Percentiles rank a stretch among this genome's conserved stretches.
These are phyloP conservation scores for Nemania sp. DNA, from an alignment of 2,329 filamentous ascomycete genomes.

Conservation along the genomic window DNA sequence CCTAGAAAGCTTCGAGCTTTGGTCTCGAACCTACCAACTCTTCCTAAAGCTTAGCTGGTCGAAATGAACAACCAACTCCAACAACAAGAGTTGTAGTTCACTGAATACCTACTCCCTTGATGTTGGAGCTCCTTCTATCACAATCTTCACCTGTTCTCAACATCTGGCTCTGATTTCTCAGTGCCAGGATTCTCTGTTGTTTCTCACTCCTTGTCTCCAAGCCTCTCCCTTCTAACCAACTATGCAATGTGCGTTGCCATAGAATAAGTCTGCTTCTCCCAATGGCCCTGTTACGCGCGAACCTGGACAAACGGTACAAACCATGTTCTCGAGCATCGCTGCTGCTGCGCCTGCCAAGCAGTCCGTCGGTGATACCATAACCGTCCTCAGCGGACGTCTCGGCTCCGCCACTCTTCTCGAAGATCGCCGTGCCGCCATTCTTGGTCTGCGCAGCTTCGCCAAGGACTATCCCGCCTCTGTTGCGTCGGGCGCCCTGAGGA, in stretches of 20 bases:
- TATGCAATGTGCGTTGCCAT: slow-evolving; percentile 37
- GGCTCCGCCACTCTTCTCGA: slow-evolving; percentile 90
- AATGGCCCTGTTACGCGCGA: slow-evolving; percentile 39
- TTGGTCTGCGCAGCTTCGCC: slow-evolving; percentile 91
- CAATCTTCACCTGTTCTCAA: no score
- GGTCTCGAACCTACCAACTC: not conserved
- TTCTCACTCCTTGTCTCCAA: no score
- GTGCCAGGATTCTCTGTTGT: no score
- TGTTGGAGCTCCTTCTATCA: no score
- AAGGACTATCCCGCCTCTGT: slow-evolving; percentile 97
- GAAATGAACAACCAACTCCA: not conserved
- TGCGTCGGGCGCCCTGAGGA: slow-evolving; percentile 87
- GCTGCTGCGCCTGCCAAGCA: slow-evolving; percentile 87
- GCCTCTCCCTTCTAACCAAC: slow-evolving; percentile 13
- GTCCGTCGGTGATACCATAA: slow-evolving; percentile 93
- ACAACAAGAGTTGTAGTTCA: not conserved
- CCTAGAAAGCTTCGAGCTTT: not conserved
- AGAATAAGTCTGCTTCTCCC: slow-evolving; percentile 31
- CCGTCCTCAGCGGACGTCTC: slow-evolving; percentile 82
- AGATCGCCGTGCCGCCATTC: slow-evolving; percentile 89
- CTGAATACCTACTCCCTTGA: not conserved
- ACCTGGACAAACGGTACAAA: slow-evolving; percentile 38
- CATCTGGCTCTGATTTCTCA: no score
- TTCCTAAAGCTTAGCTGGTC: not conserved
- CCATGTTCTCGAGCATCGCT: slow-evolving; percentile 66